Evolutionary conservation across 2,329 filamentous ascomycete species (phyloP).

Genomic region (Capronia epimyces): DNA sequence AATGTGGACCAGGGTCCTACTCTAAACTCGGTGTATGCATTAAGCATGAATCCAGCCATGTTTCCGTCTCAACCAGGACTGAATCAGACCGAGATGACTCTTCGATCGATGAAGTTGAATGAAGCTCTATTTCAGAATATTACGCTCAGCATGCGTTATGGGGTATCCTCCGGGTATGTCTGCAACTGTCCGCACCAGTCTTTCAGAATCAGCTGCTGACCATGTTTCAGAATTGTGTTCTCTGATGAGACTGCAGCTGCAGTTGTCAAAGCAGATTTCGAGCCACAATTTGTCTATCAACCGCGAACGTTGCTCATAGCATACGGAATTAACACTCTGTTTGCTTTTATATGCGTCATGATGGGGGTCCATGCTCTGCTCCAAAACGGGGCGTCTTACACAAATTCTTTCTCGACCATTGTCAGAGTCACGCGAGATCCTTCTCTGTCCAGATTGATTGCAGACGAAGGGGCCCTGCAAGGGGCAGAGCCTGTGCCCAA

Average conservation of each 20-base stretch:
- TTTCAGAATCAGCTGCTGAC: background rate
- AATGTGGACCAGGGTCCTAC: conserved; percentile 1
- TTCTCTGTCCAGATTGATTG: conserved; percentile 12
- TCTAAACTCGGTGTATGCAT: conserved; percentile 10
- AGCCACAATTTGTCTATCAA: conserved; percentile 17
- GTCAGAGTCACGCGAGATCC: conserved; percentile 18
- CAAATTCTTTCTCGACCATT: conserved; percentile 18
- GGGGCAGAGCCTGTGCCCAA: conserved; percentile 15
- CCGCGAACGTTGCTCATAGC: conserved; percentile 13
- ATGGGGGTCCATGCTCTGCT: conserved; percentile 15
- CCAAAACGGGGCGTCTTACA: conserved; percentile 17
- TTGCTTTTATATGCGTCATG: conserved; percentile 12
- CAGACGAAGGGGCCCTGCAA: conserved; percentile 16
- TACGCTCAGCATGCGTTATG: conserved; percentile 15
- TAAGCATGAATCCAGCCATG: conserved; percentile 10
- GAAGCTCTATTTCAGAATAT: conserved; percentile 19
- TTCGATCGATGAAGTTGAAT: conserved; percentile 1
- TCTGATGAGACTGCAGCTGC: background rate
- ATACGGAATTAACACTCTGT: conserved; percentile 10
- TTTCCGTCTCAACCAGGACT: conserved; percentile 5
- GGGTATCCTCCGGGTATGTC: conserved; percentile 11
- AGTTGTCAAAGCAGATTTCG: conserved; percentile 1
- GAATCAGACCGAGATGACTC: conserved; percentile 7
- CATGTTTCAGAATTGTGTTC: background rate
- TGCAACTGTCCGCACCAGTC: background rate